Base-by-base conservation (phyloP, 441 rosid species). In the Euphorbia celastroides region DNA sequence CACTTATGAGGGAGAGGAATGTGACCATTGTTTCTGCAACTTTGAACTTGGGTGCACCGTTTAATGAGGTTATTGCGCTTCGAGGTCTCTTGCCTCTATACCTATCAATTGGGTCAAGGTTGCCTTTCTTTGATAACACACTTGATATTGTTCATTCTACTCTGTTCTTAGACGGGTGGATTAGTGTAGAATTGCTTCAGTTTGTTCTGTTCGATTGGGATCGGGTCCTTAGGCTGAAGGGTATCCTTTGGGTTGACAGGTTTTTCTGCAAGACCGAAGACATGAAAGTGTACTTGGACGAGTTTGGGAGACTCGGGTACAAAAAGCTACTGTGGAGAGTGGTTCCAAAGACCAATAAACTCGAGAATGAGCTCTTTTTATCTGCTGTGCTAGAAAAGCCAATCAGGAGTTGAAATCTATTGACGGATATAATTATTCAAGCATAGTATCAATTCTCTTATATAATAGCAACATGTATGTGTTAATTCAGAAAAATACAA, bases 381-480 rank as follows among this genome's bases (percentile, higher is more conserved):
- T 82, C 84, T 46, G 91, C 85, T 61, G 81, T 81, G 61, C 73
- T 79, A 17, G 91, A 86, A 70, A 82, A 82, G 71, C 87, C 85
- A 60, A 22, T 60, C 19, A 62, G 84, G 70, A 38, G 38, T 54
- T 78, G 50, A 61, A 67, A 36, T 41, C 2, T 25, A 9, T 2
- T 48, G 22, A 17, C 19, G 19, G 54, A 17, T 48, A n/a, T 13
- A 19, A n/a, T 32, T 23, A 5, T 68, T 50, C 46, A 57, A 44
- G 34, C 11, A 44, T 19, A 17, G 5, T 30, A 48, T 13, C 34
- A 56, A 12, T 22, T 55, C 57, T 8, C 31, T 46, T 20, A 27
- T 11, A 10, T 6, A 5, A 13, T 42, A 2, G 14, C 7, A 42
- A 42, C 7, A 2, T 14, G 20, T 46, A 17, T 13, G 3, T 17